These are phyloP conservation scores for Centaurea solstitialis DNA, from an alignment of 129 eudicot genomes.

Conservation along the genomic window DNA sequence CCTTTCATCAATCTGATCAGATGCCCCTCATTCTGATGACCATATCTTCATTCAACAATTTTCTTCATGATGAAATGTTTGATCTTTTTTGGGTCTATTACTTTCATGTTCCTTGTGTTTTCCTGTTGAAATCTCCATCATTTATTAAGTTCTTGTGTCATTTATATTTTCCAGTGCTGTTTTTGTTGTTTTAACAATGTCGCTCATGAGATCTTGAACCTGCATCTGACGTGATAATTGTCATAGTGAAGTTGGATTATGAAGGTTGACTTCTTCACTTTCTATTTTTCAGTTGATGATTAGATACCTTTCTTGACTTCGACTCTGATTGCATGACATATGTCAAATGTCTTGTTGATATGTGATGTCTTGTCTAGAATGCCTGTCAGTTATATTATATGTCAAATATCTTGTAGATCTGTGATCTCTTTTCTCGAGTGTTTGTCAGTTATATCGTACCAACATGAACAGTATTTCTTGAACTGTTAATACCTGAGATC, in stretches of 20 bases:
- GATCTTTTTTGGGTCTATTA: slow-evolving; percentile 1
- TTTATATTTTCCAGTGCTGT: neutral
- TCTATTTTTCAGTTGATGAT: neutral
- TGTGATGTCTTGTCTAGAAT: slow-evolving; percentile 1
- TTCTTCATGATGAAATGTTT: neutral
- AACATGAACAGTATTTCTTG: neutral
- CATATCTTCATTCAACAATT: neutral
- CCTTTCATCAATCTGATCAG: neutral
- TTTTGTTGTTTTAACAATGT: neutral
- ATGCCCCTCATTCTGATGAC: neutral
- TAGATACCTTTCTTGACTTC: neutral
- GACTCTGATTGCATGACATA: neutral
- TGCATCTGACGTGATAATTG: neutral
- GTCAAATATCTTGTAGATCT: neutral
- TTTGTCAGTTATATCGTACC: neutral
- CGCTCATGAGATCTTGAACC: neutral
- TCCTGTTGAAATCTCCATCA: neutral
- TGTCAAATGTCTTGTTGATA: neutral
- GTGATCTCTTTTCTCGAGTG: neutral
- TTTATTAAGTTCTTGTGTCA: neutral
- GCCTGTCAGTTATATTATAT: neutral
- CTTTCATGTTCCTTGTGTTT: neutral
- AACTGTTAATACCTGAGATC: neutral
- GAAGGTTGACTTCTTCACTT: neutral
- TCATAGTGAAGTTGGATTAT: neutral